phyloP scores from a whole-genome alignment of 192 early-diverging fungal genomes.

The Backusella morwellensis region DNA sequence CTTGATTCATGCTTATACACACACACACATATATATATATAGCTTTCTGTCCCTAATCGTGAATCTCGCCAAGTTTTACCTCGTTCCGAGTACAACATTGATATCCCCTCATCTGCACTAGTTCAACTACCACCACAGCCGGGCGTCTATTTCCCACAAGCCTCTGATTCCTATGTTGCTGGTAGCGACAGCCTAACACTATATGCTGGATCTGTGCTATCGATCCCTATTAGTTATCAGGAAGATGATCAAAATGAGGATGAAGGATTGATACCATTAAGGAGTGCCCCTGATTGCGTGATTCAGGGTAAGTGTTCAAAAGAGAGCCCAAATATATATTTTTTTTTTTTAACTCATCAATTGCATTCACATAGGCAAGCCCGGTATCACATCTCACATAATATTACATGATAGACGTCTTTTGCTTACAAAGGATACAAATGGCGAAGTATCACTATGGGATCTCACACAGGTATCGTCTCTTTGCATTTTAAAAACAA shows the following conservation, averaged over 20 bases:
- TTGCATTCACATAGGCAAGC: slow-evolving; percentile 24
- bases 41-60: slow-evolving; percentile 25
- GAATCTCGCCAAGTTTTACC: background rate
- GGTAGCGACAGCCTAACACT: slow-evolving; percentile 25
- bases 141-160: slow-evolving; percentile 42
- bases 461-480: slow-evolving; percentile 57
- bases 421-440: slow-evolving; percentile 81
- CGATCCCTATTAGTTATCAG: slow-evolving; percentile 35
- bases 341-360: background rate
- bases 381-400: slow-evolving; percentile 61
- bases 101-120: background rate
- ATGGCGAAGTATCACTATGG: slow-evolving; percentile 82
- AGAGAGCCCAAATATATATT: background rate
- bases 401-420: slow-evolving; percentile 84
- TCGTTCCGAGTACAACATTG: background rate
- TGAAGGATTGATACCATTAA: slow-evolving; percentile 22
- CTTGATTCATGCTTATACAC: background rate
- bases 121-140: slow-evolving; percentile 12
- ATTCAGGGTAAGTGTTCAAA: slow-evolving; percentile 33
- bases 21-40: background rate
- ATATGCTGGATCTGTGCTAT: slow-evolving; percentile 37
- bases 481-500: background rate
- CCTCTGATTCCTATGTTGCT: slow-evolving; percentile 36
- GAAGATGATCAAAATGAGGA: slow-evolving; percentile 26
- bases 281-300: slow-evolving; percentile 36